A percentile compares a stretch with the other conserved stretches of the same genome.
Evolutionary conservation across 2,329 filamentous ascomycete species (phyloP).

Genomic region (Endoconidiophora laricicola): DNA sequence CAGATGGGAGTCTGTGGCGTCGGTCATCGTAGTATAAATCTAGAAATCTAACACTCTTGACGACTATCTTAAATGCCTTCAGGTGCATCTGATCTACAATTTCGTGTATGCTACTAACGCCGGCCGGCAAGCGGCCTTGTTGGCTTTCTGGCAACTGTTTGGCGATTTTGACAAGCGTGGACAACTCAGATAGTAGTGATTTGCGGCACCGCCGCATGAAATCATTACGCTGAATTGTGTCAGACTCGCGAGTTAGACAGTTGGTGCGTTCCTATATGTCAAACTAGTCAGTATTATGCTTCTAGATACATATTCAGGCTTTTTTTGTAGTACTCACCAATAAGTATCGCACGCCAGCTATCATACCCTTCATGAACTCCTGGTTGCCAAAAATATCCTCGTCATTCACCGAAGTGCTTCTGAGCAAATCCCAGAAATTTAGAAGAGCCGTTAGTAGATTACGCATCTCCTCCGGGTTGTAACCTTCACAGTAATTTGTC

Average conservation of each 20-base stretch:
- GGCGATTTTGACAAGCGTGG: slow-evolving; percentile 72
- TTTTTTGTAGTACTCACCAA: slow-evolving; percentile 42
- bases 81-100: slow-evolving; percentile 85
- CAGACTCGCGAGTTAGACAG: slow-evolving; percentile 70
- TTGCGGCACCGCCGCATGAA: slow-evolving; percentile 67
- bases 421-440: slow-evolving; percentile 81
- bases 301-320: no score
- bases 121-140: slow-evolving; percentile 23
- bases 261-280: slow-evolving; percentile 59
- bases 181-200: slow-evolving; percentile 74
- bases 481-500: slow-evolving; percentile 94
- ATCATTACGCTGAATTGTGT: slow-evolving; percentile 58
- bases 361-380: slow-evolving; percentile 85
- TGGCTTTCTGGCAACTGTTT: slow-evolving; percentile 70
- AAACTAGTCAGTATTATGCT: background rate
- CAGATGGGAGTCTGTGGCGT: slow-evolving; percentile 7
- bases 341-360: slow-evolving; percentile 80
- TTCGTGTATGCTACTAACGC: slow-evolving; percentile 41
- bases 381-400: slow-evolving; percentile 71
- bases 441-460: slow-evolving; percentile 72
- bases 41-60: slow-evolving; percentile 72
- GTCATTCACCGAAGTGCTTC: slow-evolving; percentile 60
- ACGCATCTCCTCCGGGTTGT: slow-evolving; percentile 75
- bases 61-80: slow-evolving; percentile 89
- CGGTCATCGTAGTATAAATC: slow-evolving; percentile 62